A percentile compares a stretch with the other conserved stretches of the same genome.
phyloP scores from a whole-genome alignment of 768 basidiomycete species.

The Calocera viscosa region DNA sequence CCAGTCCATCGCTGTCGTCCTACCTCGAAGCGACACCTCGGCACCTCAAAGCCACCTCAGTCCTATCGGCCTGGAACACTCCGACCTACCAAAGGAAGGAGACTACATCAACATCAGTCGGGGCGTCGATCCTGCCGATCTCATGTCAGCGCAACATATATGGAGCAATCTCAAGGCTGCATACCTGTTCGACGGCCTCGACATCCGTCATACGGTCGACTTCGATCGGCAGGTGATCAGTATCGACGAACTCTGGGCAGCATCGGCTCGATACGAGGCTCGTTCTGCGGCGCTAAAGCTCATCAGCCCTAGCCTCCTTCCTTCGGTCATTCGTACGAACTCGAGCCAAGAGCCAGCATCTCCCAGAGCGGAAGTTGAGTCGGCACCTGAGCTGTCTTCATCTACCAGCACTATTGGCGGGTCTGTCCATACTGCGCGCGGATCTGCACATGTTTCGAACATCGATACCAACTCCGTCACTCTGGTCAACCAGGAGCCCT shows the following conservation, averaged over 20 bases:
- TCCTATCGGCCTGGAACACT: background rate
- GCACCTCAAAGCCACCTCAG: background rate
- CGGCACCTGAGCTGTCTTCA: background rate
- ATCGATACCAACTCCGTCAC: background rate
- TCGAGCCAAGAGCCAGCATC: background rate
- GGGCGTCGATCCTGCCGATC: background rate
- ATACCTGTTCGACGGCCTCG: background rate
- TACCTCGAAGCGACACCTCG: background rate
- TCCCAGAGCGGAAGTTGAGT: background rate
- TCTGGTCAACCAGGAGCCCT: background rate
- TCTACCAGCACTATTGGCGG: background rate
- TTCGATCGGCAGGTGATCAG: background rate
- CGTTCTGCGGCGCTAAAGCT: background rate
- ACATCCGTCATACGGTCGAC: background rate
- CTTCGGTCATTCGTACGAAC: background rate
- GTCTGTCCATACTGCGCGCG: background rate
- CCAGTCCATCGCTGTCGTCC: conserved; percentile 1
- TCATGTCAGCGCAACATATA: background rate
- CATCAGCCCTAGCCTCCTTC: background rate
- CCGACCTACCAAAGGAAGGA: background rate
- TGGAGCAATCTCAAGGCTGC: background rate
- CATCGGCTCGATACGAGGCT: background rate
- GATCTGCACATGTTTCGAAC: background rate
- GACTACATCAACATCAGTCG: background rate
- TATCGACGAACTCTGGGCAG: background rate